Percentiles rank a stretch among this genome's conserved stretches.
These are phyloP conservation scores for Atkinsonella texensis DNA, from an alignment of 2,329 filamentous ascomycete genomes.

Conservation along the genomic window DNA sequence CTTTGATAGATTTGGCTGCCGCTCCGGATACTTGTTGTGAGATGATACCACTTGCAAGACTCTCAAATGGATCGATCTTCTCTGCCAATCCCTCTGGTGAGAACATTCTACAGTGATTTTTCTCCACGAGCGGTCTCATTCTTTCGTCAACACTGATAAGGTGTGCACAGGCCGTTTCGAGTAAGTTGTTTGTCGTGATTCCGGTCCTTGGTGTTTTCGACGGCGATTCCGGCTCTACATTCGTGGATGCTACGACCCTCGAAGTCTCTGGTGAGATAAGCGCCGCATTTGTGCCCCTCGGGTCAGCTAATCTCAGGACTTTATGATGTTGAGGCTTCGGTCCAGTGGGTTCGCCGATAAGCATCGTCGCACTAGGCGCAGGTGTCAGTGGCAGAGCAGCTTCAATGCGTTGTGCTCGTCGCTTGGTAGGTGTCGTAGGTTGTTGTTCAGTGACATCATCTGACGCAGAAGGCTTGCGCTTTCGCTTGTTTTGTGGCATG, in stretches of 20 bases:
- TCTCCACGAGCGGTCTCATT: constrained; percentile 59
- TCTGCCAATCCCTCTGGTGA: constrained; percentile 72
- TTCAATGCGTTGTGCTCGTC: constrained; percentile 13
- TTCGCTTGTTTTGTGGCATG: constrained; percentile 17
- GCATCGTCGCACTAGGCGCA: constrained; percentile 30
- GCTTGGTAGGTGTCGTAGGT: constrained; percentile 21
- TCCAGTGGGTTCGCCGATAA: constrained; percentile 23
- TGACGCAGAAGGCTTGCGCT: constrained; percentile 20
- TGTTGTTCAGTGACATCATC: constrained; percentile 12
- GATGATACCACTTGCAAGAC: constrained; percentile 76
- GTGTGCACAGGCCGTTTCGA: constrained; percentile 65
- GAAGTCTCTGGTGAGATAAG: constrained; percentile 62
- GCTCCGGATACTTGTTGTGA: constrained; percentile 93
- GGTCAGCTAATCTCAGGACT: constrained; percentile 46
- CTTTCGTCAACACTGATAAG: constrained; percentile 61
- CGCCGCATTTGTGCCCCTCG: constrained; percentile 54
- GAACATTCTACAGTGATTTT: constrained; percentile 68
- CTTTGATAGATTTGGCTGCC: constrained; percentile 79
- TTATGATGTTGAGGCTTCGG: constrained; percentile 28
- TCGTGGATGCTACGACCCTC: constrained; percentile 41
- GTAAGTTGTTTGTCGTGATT: constrained; percentile 57
- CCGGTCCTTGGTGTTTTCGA: constrained; percentile 23
- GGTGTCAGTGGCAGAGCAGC: constrained; percentile 31
- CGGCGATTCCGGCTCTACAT: constrained; percentile 32
- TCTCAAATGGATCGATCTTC: constrained; percentile 77